Evolutionary conservation across 345 rosid species (phyloP).

Genomic region (Eucalyptus cladocalyx): DNA sequence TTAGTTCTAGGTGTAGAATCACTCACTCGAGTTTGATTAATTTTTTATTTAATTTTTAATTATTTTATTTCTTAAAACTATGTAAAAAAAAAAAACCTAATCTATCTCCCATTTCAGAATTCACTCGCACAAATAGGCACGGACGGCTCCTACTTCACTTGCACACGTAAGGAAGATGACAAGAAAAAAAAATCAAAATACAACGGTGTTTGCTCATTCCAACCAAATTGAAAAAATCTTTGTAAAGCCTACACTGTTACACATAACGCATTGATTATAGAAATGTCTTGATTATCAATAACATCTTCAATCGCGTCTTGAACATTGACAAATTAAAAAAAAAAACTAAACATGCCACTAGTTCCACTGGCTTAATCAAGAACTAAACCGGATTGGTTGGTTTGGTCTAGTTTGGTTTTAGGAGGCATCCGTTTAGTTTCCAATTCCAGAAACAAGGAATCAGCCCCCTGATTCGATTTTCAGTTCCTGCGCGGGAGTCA

Average conservation of each 20-base stretch:
- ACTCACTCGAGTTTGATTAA: neutral
- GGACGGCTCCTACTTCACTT: neutral
- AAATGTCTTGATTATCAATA: neutral
- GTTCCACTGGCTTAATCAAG: neutral
- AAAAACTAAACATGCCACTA: too few species aligned
- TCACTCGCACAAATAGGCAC: neutral
- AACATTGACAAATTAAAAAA: neutral
- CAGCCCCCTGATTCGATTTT: too few species aligned
- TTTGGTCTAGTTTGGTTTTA: too few species aligned
- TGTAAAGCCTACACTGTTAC: neutral
- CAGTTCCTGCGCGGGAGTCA: too few species aligned
- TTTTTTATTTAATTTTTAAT: too few species aligned
- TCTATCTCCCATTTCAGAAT: neutral
- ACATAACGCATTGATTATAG: neutral
- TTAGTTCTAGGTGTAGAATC: neutral
- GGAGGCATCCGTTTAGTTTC: neutral
- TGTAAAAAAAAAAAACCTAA: neutral
- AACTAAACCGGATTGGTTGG: rapidly evolving
- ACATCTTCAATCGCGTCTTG: neutral
- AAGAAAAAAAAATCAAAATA: too few species aligned
- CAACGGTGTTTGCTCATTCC: neutral
- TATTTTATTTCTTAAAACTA: too few species aligned
- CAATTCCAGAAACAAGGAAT: neutral
- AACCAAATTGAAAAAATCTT: neutral
- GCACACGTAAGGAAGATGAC: too few species aligned